A percentile compares a stretch with the other conserved stretches of the same genome.
These are phyloP conservation scores for Massospora cicadina DNA, from an alignment of 371 early-diverging fungal species.

Conservation along the genomic window DNA sequence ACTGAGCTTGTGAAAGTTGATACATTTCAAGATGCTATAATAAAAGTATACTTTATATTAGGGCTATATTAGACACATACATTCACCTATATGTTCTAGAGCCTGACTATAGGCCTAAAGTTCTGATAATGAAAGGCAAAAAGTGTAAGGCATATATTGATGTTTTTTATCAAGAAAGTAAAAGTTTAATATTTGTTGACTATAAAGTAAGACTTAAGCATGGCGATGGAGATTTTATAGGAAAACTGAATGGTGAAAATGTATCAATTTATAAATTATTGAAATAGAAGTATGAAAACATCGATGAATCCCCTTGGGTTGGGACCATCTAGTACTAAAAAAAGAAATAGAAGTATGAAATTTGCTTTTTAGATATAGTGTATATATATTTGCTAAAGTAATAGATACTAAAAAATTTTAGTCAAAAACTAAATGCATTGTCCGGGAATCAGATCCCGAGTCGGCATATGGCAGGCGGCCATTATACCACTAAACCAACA, in stretches of 20 bases:
- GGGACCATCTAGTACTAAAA: too few relatives aligned
- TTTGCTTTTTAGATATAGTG: conserved; percentile 6
- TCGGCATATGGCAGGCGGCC: too few relatives aligned
- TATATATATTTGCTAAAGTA: neutral
- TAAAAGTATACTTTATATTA: neutral
- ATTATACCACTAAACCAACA: too few relatives aligned
- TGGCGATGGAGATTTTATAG: conserved; percentile 7
- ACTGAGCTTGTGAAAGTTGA: neutral
- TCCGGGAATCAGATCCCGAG: too few relatives aligned
- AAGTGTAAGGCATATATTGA: conserved; percentile 5
- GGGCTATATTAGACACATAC: conserved; percentile 5
- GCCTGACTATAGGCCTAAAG: neutral
- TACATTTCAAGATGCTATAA: neutral
- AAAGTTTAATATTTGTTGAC: neutral
- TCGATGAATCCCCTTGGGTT: too few relatives aligned
- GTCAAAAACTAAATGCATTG: too few relatives aligned
- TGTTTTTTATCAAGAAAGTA: neutral
- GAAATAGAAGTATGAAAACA: neutral
- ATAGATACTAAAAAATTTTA: too few relatives aligned
- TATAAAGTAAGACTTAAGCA: neutral
- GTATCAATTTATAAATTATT: neutral
- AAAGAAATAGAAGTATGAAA: too few relatives aligned
- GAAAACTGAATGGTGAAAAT: neutral
- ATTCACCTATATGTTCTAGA: neutral
- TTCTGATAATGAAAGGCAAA: neutral